Evolutionary conservation across 768 basidiomycete species (phyloP).

Genomic region (Serendipita sp.): DNA sequence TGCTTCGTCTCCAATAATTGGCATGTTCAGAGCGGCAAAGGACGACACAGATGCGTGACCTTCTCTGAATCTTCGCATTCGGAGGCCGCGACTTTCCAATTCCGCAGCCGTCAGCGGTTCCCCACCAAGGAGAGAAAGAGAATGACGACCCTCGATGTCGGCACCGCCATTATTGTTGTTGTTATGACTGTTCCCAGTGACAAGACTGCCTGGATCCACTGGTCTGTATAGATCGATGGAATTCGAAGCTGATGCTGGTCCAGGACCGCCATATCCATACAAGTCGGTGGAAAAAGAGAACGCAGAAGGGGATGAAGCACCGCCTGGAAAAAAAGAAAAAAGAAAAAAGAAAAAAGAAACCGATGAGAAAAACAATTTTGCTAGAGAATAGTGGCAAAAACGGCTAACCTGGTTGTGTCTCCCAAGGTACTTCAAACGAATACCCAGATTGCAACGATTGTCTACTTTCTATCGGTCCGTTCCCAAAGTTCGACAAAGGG

Average conservation of each 20-base stretch:
- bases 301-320: neutral
- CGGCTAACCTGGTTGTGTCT: neutral
- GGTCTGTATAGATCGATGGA: neutral
- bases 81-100: neutral
- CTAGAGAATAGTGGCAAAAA: neutral
- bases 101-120: neutral
- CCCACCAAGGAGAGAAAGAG: neutral
- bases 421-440: slow-evolving; percentile 2
- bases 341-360: neutral
- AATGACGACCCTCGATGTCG: neutral
- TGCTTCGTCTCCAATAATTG: neutral
- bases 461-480: neutral
- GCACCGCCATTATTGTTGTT: neutral
- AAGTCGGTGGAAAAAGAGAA: slow-evolving; percentile 5
- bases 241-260: neutral
- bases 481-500: neutral
- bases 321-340: neutral
- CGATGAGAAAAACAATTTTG: neutral
- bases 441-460: slow-evolving; percentile 1
- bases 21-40: neutral
- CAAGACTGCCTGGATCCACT: neutral
- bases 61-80: neutral
- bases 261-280: neutral
- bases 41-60: slow-evolving; percentile 1
- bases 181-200: neutral